phyloP scores from a whole-genome alignment of 106 monocot species.

The Posidonia australis region DNA sequence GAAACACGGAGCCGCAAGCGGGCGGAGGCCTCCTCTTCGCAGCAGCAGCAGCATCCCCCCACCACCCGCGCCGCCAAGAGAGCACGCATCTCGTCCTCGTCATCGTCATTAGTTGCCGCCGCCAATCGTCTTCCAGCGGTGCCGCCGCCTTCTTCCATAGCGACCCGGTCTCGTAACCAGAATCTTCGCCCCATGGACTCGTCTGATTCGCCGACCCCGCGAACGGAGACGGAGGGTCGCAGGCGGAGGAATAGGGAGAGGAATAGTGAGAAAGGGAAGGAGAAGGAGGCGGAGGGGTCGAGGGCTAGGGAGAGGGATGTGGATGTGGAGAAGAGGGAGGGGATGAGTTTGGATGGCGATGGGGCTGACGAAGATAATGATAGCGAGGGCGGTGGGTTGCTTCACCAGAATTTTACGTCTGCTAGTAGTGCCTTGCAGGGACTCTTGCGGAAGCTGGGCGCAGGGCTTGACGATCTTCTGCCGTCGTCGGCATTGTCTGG shows the following conservation, averaged over 20 bases:
- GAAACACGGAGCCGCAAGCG: slow-evolving; percentile 99
- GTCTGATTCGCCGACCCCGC: slow-evolving; percentile 2
- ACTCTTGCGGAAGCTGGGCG: slow-evolving; percentile 79
- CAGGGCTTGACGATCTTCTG: slow-evolving; percentile 84
- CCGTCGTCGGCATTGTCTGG: slow-evolving; percentile 53
- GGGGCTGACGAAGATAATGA: slow-evolving; percentile 31
- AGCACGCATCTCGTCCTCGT: slow-evolving; percentile 31
- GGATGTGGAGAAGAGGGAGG: slow-evolving; percentile 6
- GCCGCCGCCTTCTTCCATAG: slow-evolving; percentile 8
- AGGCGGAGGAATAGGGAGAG: slow-evolving; percentile 5
- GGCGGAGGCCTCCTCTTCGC: slow-evolving; percentile 91
- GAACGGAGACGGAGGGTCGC: neutral
- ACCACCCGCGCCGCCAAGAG: slow-evolving; percentile 51
- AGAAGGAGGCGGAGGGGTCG: slow-evolving; percentile 43
- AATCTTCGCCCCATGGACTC: neutral
- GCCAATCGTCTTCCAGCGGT: too few species aligned
- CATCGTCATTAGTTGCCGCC: slow-evolving; percentile 4
- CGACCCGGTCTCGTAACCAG: slow-evolving; percentile 15
- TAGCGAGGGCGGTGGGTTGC: slow-evolving; percentile 25
- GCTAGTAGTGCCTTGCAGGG: slow-evolving; percentile 91
- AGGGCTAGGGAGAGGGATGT: slow-evolving; percentile 4
- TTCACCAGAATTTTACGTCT: slow-evolving; percentile 21
- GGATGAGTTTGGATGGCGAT: neutral
- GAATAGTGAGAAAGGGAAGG: slow-evolving; percentile 55
- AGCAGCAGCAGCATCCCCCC: slow-evolving; percentile 29